Evolutionary conservation across 106 monocot species (phyloP).

Genomic region (Acanthochlamys bracteata): DNA sequence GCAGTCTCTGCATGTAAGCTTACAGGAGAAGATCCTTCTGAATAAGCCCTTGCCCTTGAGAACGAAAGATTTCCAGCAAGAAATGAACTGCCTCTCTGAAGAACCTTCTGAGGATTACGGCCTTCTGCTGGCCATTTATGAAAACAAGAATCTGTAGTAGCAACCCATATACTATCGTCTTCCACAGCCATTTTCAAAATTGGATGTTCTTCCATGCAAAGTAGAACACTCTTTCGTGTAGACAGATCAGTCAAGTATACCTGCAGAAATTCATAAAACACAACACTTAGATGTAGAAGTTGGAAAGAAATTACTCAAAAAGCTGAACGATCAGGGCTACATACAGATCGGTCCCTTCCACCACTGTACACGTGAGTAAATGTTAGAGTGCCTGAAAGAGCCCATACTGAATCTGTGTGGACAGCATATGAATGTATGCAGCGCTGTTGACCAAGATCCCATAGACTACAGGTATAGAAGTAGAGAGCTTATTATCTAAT

Average conservation of each 20-base stretch:
- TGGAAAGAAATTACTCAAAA: background rate
- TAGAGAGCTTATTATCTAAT: background rate
- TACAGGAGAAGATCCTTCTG: slow-evolving; percentile 90
- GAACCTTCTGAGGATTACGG: slow-evolving; percentile 58
- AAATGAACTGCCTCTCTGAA: slow-evolving; percentile 85
- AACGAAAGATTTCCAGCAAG: slow-evolving; percentile 98
- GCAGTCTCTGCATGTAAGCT: slow-evolving; percentile 14
- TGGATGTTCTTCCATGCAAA: slow-evolving; percentile 84
- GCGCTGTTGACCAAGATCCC: slow-evolving; percentile 99
- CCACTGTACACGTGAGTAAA: slow-evolving; percentile 98
- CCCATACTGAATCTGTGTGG: slow-evolving; percentile 98
- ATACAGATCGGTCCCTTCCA: slow-evolving; percentile 89
- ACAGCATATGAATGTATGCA: slow-evolving; percentile 99
- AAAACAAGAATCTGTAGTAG: slow-evolving; percentile 88
- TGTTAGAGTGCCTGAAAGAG: slow-evolving; percentile 83
- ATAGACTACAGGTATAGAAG: slow-evolving; percentile 46
- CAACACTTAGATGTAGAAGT: background rate
- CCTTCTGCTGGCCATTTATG: slow-evolving; percentile 87
- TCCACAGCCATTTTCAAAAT: slow-evolving; percentile 72
- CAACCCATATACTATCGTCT: slow-evolving; percentile 91
- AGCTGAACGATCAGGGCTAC: slow-evolving; percentile 6
- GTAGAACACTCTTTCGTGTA: slow-evolving; percentile 77
- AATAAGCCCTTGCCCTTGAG: slow-evolving; percentile 75
- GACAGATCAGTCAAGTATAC: slow-evolving; percentile 86
- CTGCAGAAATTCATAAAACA: slow-evolving; percentile 41